Base-by-base conservation (phyloP, 2,329 filamentous ascomycete species). In the Rachicladosporium sp. region DNA sequence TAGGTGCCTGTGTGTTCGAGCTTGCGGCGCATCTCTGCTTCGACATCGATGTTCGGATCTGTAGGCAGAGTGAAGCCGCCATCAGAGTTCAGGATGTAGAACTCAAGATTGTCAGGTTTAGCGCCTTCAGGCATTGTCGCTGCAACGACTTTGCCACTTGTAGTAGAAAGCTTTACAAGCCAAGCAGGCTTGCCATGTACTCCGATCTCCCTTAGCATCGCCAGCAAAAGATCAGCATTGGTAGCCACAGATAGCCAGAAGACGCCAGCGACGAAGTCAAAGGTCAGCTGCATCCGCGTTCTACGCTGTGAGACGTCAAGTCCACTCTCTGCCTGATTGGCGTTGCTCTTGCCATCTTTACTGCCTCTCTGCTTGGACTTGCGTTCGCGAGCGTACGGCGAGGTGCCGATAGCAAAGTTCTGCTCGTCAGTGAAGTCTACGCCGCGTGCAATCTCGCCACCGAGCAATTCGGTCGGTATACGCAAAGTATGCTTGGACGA, bases 221-320 rank as follows among this genome's bases (percentile, higher is more conserved):
- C 69, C 41, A 78, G 62, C 2, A 73, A 48, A 3, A 75, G 59
- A 35, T 75, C 65, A 4, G 76, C 74, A 43, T 68, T 61, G 49
- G 79, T 72, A 13, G 73, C 72, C 9, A 76, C 51, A 1, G 82
- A 46, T 4, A 93, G 67, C 49, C 71, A 73, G 46, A 74, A 76
- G 43, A 94, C 86, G 36, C 81, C 81, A 41, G 79, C 69, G 39
- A 93, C 65, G 52, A 93, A 91, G 38, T 83, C 82, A 46, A 77
- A 69, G 9, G 71, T 85, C 64, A 82, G 78, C 43, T 80, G 69
- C 82, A 84, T 88, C 44, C 88, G 73, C 4, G 80, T 80, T 50
- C 81, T 82, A 40, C 85, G 72, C 55, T 91, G 85, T 10, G 82
- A 70, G 5, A 86, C 77, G 4, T 87, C 88, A 10, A 93, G 78